Evolutionary conservation across 495 filamentous ascomycete genomes (phyloP).

Genomic region (Trichoderma reesei): DNA sequence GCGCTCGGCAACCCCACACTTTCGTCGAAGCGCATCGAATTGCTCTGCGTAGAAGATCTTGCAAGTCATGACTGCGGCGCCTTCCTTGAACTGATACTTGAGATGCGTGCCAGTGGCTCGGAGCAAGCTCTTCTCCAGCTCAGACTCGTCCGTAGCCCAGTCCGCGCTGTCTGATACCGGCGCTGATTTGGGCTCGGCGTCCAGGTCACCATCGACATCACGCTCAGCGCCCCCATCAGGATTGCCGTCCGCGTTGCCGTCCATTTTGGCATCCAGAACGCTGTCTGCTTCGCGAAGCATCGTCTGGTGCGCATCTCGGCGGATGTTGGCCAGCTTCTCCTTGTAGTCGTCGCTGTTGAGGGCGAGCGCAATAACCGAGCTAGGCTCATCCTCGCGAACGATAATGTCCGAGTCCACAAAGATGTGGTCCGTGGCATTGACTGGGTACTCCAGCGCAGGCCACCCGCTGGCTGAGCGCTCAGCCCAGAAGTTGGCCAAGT

Average conservation of each 20-base stretch:
- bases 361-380: conserved; percentile 89
- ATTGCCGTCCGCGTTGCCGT: conserved; percentile 16
- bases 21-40: conserved; percentile 87
- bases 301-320: conserved; percentile 39
- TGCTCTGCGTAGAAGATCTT: conserved; percentile 98
- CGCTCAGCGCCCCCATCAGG: conserved; percentile 21
- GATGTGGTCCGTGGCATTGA: conserved; percentile 81
- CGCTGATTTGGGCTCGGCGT: conserved; percentile 7
- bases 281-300: conserved; percentile 18
- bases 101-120: conserved; percentile 80
- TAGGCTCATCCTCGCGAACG: conserved; percentile 93
- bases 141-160: conserved; percentile 33
- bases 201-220: conserved; percentile 9
- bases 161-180: conserved; percentile 14
- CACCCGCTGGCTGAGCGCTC: conserved; percentile 94
- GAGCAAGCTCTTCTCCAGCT: conserved; percentile 68
- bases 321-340: conserved; percentile 63
- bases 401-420: conserved; percentile 98
- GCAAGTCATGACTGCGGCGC: conserved; percentile 86
- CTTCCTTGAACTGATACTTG: conserved; percentile 88
- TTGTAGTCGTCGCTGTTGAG: conserved; percentile 78
- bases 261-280: conserved; percentile 17
- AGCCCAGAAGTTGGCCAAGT: conserved; percentile 96
- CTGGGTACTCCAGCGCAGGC: conserved; percentile 87
- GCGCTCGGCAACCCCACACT: conserved; percentile 85